Percentiles rank a stretch among this genome's conserved stretches.
Evolutionary conservation across 768 basidiomycete species (phyloP).

Genomic region (Suillus sp.): DNA sequence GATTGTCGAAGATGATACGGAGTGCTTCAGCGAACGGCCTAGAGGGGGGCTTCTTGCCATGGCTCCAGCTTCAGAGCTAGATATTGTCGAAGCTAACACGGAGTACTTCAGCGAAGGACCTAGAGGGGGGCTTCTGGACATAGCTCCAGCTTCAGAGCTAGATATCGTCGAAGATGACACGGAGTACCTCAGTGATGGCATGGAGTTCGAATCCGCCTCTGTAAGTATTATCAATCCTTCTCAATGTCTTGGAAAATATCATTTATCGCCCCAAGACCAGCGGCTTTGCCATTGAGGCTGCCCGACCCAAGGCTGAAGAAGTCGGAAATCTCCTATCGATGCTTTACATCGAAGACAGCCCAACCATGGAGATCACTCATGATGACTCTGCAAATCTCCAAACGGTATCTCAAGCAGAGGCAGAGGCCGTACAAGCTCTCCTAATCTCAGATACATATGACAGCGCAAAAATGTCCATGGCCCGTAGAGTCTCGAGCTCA

Average conservation of each 20-base stretch:
- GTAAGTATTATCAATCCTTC: background rate
- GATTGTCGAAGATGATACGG: background rate
- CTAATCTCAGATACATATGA: background rate
- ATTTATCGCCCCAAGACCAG: background rate
- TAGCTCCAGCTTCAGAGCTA: background rate
- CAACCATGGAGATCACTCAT: background rate
- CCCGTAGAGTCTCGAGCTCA: background rate
- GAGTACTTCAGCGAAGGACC: background rate
- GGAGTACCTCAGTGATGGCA: background rate
- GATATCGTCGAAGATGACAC: background rate
- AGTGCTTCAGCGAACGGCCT: background rate
- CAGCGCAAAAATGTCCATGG: background rate
- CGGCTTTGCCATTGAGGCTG: too few species aligned
- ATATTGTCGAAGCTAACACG: background rate
- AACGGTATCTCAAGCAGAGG: background rate
- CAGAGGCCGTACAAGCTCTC: constrained; percentile 2
- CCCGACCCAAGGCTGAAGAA: background rate
- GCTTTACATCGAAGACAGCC: background rate
- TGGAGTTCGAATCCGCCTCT: background rate
- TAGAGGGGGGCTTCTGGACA: background rate
- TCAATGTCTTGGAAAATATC: too few species aligned
- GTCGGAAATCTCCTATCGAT: background rate
- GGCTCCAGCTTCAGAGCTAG: background rate
- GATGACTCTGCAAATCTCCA: background rate
- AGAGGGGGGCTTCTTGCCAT: background rate